These are phyloP conservation scores for Suhomyces bokatorum DNA, from an alignment of 1,139 yeast species.

Conservation along the genomic window DNA sequence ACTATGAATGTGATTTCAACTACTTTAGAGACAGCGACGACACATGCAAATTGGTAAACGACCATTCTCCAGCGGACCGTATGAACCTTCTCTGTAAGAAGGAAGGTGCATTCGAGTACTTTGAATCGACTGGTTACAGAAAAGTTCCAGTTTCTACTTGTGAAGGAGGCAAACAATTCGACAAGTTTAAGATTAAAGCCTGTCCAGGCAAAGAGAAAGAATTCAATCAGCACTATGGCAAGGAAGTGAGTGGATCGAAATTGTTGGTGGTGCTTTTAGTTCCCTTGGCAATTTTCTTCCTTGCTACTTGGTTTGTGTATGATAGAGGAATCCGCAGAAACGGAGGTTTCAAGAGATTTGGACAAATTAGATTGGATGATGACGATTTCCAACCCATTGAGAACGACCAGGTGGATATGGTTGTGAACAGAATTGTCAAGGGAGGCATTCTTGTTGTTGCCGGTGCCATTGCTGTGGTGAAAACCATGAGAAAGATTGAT, in stretches of 20 bases:
- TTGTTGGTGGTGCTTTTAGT: conserved; percentile 53
- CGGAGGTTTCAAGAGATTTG: conserved; percentile 78
- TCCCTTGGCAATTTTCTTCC: conserved; percentile 59
- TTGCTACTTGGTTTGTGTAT: conserved; percentile 70
- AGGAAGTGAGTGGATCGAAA: conserved; percentile 56
- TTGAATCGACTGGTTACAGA: conserved; percentile 80
- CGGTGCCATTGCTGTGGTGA: conserved; percentile 41
- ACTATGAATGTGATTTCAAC: conserved; percentile 93
- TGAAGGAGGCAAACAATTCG: conserved; percentile 68
- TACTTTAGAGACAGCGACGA: conserved; percentile 72
- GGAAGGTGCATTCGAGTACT: conserved; percentile 63
- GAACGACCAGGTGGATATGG: conserved; percentile 61
- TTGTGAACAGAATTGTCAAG: conserved; percentile 60
- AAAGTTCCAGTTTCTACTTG: conserved; percentile 75
- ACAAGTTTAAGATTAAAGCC: conserved; percentile 61
- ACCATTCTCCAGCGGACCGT: conserved; percentile 67
- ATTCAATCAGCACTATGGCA: conserved; percentile 58
- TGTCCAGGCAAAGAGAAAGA: conserved; percentile 88
- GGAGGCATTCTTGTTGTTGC: conserved; percentile 60
- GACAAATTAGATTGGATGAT: conserved; percentile 79
- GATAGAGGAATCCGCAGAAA: conserved; percentile 79
- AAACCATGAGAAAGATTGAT: conserved; percentile 40
- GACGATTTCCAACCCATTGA: conserved; percentile 66
- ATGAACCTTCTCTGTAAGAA: conserved; percentile 58
- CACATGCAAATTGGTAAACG: conserved; percentile 79